Evolutionary conservation across 1,284 basidiomycete species (phyloP), one percentile per base, ranked within the genome.

Genomic region (Nidula niveotomentosa): DNA sequence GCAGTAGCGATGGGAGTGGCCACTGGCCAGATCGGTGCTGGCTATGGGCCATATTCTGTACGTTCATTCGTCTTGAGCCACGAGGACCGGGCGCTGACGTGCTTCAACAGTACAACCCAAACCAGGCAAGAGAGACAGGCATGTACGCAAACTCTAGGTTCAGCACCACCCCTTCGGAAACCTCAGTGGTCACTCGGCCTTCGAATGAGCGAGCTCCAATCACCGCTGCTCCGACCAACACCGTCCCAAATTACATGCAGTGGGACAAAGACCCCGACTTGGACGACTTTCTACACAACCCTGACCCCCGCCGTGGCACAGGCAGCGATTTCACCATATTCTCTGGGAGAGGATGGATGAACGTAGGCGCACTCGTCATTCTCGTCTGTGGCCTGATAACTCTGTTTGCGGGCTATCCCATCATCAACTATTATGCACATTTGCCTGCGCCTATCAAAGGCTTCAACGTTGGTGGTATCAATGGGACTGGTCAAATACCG

Each of bases 41-140:
- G 81, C 17, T 91, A 90, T 75, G 90, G 90, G 13, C 90, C 90
- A 37, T 92, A 92, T 70, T 85, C 90, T 15, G 90, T 92, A 60
- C 54, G 88, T 76, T 44, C 56, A 41, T 61, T 51, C 43, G 54
- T n/a, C 41, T 53, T 55, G 46, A 12, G 41, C 51, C 51, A 45
- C 36, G 51, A 52, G 41, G 51, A n/a, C 13, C 46, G n/a, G 3
- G 12, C 59, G 37, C 37, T 23, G 23, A 23, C 41, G 10, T 39
- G 49, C 33, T 48, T 52, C 15, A 12, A 41, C 61, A 88, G 85
- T 88, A 87, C 63, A 81, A 85, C 56, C 82, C 84, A 50, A 73
- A 76, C 49, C 73, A 76, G 48, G 73, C 71, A 13, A 69, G 70
- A 65, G 76, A 79, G 53, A 61, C 67, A 17, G 73, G 70, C 23